Conservation (phyloP, 192 early-diverging fungal species). For the Chytriomyces hyalinus region DNA sequence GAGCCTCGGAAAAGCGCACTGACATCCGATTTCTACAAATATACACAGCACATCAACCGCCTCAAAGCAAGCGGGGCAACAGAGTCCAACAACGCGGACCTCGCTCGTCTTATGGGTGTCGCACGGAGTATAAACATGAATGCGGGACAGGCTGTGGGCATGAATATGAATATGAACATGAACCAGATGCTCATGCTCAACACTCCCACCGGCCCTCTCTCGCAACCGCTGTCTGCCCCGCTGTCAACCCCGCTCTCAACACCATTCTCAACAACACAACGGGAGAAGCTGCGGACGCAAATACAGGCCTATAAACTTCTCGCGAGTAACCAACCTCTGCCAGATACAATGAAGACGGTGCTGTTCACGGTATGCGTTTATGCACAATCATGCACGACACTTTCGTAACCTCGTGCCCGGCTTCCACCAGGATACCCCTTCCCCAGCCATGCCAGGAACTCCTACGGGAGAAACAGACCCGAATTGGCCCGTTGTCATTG, state of each 20-base stretch:
- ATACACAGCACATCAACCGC: neutral
- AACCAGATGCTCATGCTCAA: no score
- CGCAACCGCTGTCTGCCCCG: no score
- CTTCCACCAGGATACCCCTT: constrained; percentile 25
- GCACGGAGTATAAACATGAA: neutral
- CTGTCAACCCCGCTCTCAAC: no score
- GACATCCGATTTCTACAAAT: no score
- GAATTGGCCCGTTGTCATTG: constrained; percentile 47
- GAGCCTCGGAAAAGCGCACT: no score
- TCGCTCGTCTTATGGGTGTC: neutral
- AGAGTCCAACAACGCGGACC: neutral
- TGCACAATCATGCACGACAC: constrained; percentile 3
- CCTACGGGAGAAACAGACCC: constrained; percentile 48
- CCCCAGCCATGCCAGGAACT: constrained; percentile 35
- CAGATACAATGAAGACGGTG: constrained; percentile 63
- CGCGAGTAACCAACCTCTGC: constrained; percentile 78
- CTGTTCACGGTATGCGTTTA: neutral
- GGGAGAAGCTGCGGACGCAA: constrained; percentile 75
- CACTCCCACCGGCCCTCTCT: no score
- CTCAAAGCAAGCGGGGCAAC: neutral
- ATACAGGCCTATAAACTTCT: constrained; percentile 86
- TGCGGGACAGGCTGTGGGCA: neutral
- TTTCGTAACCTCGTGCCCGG: constrained; percentile 62
- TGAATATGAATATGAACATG: neutral
- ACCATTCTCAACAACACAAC: constrained; percentile 59